A percentile compares a stretch with the other conserved stretches of the same genome.
These are phyloP conservation scores for Termitomyces sp. DNA, from an alignment of 768 basidiomycete genomes.

Conservation along the genomic window DNA sequence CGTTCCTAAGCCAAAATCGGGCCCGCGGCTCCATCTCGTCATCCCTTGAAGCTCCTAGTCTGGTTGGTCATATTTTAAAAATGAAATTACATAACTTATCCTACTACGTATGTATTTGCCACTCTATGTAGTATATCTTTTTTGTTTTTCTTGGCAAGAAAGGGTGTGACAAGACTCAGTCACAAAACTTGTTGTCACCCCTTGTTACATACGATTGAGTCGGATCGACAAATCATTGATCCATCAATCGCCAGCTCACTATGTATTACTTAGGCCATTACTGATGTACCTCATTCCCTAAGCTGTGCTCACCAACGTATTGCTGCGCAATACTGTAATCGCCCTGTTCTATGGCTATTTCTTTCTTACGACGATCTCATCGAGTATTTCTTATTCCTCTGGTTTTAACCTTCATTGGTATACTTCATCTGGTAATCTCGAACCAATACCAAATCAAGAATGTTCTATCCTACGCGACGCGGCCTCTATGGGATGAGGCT, in stretches of 20 bases:
- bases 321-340: slow-evolving; percentile 15
- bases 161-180: too few species aligned
- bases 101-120: too few species aligned
- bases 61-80: too few species aligned
- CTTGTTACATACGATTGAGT: background rate
- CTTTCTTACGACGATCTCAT: slow-evolving; percentile 21
- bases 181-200: too few species aligned
- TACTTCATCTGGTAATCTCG: slow-evolving; percentile 31
- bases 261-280: too few species aligned
- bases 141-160: too few species aligned
- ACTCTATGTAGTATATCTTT: too few species aligned
- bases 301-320: slow-evolving; percentile 16
- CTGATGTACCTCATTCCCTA: background rate
- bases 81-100: too few species aligned
- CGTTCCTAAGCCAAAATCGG: slow-evolving; percentile 18
- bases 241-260: background rate
- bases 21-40: slow-evolving; percentile 13
- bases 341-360: slow-evolving; percentile 13
- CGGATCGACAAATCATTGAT: background rate
- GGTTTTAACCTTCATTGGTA: slow-evolving; percentile 20
- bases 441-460: slow-evolving; percentile 48
- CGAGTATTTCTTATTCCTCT: slow-evolving; percentile 27
- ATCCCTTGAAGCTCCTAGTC: slow-evolving; percentile 9
- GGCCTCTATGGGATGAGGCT: slow-evolving; percentile 54
- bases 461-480: slow-evolving; percentile 47